Evolutionary conservation across 225 moss, liverwort and hornwort genomes (phyloP), one percentile per base, ranked within the genome.

Genomic region (Antitrichia curtipendula): DNA sequence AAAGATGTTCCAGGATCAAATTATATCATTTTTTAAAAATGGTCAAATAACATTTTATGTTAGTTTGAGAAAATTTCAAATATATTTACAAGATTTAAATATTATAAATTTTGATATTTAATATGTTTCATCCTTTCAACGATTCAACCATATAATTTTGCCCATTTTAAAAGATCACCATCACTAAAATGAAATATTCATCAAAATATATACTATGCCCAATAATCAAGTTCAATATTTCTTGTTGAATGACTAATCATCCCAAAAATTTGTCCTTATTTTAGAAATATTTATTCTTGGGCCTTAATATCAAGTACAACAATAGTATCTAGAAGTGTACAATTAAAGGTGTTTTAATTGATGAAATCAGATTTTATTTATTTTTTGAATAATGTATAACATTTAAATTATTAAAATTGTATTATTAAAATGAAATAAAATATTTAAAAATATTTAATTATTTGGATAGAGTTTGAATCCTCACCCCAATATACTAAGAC

Each of bases 131-230:
- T n/a, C n/a, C n/a, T n/a, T n/a, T n/a, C n/a, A 45, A 7, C 0
- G 4, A 19, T 49, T 19, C 4, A 1, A 32, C 32, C 50, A 34
- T 49, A 6, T 50, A 3, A 50, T 41, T 5, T 50, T 34, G 13
- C 21, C 2, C 5, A 32, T 34, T 49, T 74, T 11, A 32, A 12
- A 19, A 13, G 21, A 19, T 50, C 8, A 50, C 21, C 3, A 21
- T 75, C 13, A 75, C 1, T 8, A 21, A 50, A 75, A 5, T 2
- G 12, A 32, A 9, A 18, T 11, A 20, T 31, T 74, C 2, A 50
- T 32, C 4, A 32, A 21, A 49, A 1, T 8, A 12, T 13, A 75
- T 74, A 19, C 1, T 20, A 0, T 19, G 32, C 1, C 1, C 0
- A 0, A 0, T 20, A 19, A 31, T 32, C 0, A 32, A 21, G 3